Base-by-base conservation (phyloP, 805 yeast genomes). In the Hanseniaspora nectarophila region DNA sequence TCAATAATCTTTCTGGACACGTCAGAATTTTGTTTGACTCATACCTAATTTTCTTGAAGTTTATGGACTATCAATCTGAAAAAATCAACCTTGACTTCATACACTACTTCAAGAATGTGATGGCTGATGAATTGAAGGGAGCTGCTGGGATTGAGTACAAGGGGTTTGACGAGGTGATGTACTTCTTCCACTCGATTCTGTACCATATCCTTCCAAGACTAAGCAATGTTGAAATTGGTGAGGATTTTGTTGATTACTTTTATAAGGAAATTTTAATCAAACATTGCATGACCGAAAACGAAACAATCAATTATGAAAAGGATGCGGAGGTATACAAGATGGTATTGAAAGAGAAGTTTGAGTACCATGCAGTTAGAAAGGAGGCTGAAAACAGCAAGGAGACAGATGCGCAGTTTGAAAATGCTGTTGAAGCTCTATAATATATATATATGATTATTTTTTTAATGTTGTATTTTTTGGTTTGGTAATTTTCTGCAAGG, bases 1-100 rank as follows among this genome's bases (percentile, higher is more conserved):
- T 39, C 1, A 47, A 47, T 20, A 47, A 40, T 13, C 7, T 40
- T 7, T 35, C 34, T 13, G 45, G 45, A 8, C 51, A 47, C 39
- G 34, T 47, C 18, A 47, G 43, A 40, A 47, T 32, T 5, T 39
- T 47, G 26, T 39, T 47, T 26, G 51, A 47, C 13, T 39, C 42
- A 26, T 34, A 21, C 28, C 7, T 47, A 18, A 18, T 23, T 6
- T 47, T 39, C 34, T 20, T 47, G 9, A 39, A 32, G 15, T 47
- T 24, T 20, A 21, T 16, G 34, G 45, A 26, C 26, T 47, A 32
- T 20, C 45, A 47, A 20, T 40, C 45, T 5, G 40, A 39, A 23
- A 31, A 20, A 4, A 31, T 47, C 28, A 47, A 47, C 33, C 21
- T 32, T 12, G 51, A 47, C 15, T 47, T 47, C 21, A 28, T 47